phyloP scores from a whole-genome alignment of 306 rosid species.

The Aeschynomene evenia region DNA sequence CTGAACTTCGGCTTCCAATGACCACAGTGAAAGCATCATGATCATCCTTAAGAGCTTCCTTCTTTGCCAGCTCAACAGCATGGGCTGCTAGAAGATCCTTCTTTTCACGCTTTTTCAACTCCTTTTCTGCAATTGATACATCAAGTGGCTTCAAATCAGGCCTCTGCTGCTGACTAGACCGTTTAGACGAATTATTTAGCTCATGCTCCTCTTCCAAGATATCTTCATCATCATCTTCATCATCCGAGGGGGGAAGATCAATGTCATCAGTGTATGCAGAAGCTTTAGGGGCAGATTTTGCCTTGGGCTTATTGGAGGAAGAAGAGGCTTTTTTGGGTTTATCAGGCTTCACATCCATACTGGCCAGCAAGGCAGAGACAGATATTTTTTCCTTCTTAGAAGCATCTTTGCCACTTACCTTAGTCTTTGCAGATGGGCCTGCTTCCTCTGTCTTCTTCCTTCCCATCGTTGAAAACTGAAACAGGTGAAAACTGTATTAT shows the following conservation, averaged over 20 bases:
- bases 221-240: slow-evolving; percentile 52
- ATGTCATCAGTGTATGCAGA: slow-evolving; percentile 47
- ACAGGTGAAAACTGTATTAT: background rate
- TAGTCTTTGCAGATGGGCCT: slow-evolving; percentile 23
- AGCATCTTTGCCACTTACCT: slow-evolving; percentile 28
- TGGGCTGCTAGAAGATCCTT: slow-evolving; percentile 57
- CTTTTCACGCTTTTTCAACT: slow-evolving; percentile 58
- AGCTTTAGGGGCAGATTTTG: slow-evolving; percentile 51
- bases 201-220: slow-evolving; percentile 32
- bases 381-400: slow-evolving; percentile 38
- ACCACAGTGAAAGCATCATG: slow-evolving; percentile 81
- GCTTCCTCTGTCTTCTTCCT: slow-evolving; percentile 35
- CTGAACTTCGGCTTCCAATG: slow-evolving; percentile 58
- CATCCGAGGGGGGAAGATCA: slow-evolving; percentile 73
- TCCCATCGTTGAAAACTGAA: slow-evolving; percentile 27
- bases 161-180: slow-evolving; percentile 31
- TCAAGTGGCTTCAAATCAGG: slow-evolving; percentile 42
- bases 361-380: slow-evolving; percentile 40
- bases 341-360: slow-evolving; percentile 40
- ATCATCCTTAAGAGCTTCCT: slow-evolving; percentile 64
- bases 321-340: slow-evolving; percentile 37
- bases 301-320: slow-evolving; percentile 42
- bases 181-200: slow-evolving; percentile 25
- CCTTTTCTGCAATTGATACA: slow-evolving; percentile 44
- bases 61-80: slow-evolving; percentile 51